Percentiles rank a stretch among this genome's conserved stretches.
Conservation (phyloP, 306 rosid genomes). For the Prosopis cineraria region DNA sequence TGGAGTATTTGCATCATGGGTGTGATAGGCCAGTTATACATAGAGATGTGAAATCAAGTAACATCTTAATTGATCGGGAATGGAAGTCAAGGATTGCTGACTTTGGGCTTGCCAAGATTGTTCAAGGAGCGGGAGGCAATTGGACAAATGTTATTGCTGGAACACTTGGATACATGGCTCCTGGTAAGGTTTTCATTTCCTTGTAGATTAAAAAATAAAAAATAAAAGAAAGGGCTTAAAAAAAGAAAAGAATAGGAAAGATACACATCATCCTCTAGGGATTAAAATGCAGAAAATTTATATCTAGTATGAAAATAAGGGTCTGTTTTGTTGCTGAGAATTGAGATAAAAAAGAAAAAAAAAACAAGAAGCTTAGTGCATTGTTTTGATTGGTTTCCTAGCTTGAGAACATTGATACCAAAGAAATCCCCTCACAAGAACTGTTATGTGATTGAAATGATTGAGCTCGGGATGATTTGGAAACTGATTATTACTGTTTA, state of each 20-base stretch:
- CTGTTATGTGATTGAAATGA: not conserved
- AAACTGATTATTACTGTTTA: not conserved
- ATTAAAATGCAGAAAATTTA: not conserved
- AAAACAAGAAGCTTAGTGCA: too few relatives aligned
- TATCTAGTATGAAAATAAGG: not conserved
- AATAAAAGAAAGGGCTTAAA: too few relatives aligned
- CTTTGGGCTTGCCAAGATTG: constrained; percentile 70
- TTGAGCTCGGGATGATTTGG: not conserved
- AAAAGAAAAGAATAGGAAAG: not conserved
- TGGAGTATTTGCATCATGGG: constrained; percentile 74
- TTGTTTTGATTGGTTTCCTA: too few relatives aligned
- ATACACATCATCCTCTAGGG: not conserved
- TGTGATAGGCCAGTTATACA: constrained; percentile 62
- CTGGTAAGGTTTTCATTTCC: constrained; percentile 46
- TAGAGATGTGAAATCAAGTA: constrained; percentile 71
- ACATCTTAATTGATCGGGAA: constrained; percentile 57
- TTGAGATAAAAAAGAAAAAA: too few relatives aligned
- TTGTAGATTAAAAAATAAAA: not conserved
- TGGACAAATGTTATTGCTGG: constrained; percentile 61
- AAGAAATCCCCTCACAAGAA: not conserved
- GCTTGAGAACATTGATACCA: not conserved
- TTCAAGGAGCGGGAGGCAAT: constrained; percentile 49
- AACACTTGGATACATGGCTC: constrained; percentile 71
- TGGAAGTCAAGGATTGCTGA: constrained; percentile 78
- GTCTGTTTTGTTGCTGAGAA: not conserved